Percentiles rank a stretch among this genome's conserved stretches.
Conservation (phyloP, 768 basidiomycete genomes). For the Mycena indigotica region DNA sequence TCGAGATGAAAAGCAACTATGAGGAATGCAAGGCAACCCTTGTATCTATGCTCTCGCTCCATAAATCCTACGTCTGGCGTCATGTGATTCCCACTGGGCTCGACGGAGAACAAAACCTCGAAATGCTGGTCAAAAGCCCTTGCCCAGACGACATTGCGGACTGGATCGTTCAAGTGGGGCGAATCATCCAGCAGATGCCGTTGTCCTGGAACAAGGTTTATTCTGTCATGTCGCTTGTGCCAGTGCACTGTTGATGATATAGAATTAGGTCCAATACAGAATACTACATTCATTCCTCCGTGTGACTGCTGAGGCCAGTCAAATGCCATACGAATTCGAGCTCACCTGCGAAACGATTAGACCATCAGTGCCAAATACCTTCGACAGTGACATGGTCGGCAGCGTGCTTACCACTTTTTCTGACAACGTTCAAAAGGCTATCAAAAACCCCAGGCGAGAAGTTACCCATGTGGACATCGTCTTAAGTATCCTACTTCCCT, state of each 20-base stretch:
- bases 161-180: slow-evolving; percentile 10
- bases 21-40: neutral
- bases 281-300: slow-evolving; percentile 18
- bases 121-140: neutral
- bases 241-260: too few relatives aligned
- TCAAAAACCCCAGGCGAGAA: neutral
- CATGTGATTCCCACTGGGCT: slow-evolving; percentile 10
- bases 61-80: slow-evolving; percentile 11
- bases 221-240: too few relatives aligned
- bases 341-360: slow-evolving; percentile 12
- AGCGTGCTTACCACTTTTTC: slow-evolving; percentile 6
- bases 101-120: slow-evolving; percentile 3
- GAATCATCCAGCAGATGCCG: slow-evolving; percentile 9
- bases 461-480: slow-evolving; percentile 19
- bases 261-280: slow-evolving; percentile 14
- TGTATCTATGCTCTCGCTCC: slow-evolving; percentile 8
- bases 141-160: neutral
- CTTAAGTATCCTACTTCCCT: slow-evolving; percentile 17
- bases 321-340: slow-evolving; percentile 18
- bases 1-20: neutral
- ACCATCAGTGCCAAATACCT: slow-evolving; percentile 1
- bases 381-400: slow-evolving; percentile 7
- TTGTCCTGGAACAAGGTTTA: slow-evolving; percentile 5
- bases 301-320: slow-evolving; percentile 6
- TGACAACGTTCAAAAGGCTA: slow-evolving; percentile 13